Percentiles rank a stretch among this genome's conserved stretches.
Evolutionary conservation across 1,284 basidiomycete genomes (phyloP).

Genomic region (Ustanciosporium gigantosporum): DNA sequence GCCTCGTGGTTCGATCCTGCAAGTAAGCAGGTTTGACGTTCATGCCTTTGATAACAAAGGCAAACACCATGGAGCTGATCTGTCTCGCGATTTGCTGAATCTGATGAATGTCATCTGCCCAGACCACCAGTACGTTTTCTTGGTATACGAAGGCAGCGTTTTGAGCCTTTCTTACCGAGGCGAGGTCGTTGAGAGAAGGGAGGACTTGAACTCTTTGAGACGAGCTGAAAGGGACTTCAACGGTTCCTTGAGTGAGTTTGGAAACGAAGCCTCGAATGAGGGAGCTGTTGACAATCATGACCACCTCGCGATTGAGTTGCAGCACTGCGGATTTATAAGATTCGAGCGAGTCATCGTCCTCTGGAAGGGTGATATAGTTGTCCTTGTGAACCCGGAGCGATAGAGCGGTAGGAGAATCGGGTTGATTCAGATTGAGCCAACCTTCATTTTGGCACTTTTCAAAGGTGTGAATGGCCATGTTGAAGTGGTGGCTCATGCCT

Average conservation of each 20-base stretch:
- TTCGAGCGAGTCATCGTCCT: background rate
- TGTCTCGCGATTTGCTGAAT: slow-evolving; percentile 61
- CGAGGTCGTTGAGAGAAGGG: slow-evolving; percentile 68
- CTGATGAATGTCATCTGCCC: slow-evolving; percentile 72
- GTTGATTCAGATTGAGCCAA: background rate
- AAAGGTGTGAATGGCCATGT: slow-evolving; percentile 16
- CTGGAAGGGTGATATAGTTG: slow-evolving; percentile 11
- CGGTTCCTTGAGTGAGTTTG: slow-evolving; percentile 55
- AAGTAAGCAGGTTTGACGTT: background rate
- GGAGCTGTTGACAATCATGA: slow-evolving; percentile 76
- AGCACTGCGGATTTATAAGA: slow-evolving; percentile 65
- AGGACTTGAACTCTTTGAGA: slow-evolving; percentile 38
- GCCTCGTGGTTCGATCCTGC: background rate
- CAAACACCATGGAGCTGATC: slow-evolving; percentile 77
- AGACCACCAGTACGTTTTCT: slow-evolving; percentile 74
- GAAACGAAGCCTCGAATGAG: slow-evolving; percentile 73
- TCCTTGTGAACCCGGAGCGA: slow-evolving; percentile 18
- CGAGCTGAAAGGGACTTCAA: slow-evolving; percentile 38
- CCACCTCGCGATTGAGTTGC: slow-evolving; percentile 75
- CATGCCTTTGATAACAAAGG: slow-evolving; percentile 70
- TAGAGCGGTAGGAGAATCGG: slow-evolving; percentile 1
- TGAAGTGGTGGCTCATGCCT: too few relatives aligned
- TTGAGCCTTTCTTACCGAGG: slow-evolving; percentile 76
- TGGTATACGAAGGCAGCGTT: slow-evolving; percentile 80
- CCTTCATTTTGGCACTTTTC: slow-evolving; percentile 1